Base-by-base conservation (phyloP, 2,329 filamentous ascomycete species). In the Aspergillus sp. region DNA sequence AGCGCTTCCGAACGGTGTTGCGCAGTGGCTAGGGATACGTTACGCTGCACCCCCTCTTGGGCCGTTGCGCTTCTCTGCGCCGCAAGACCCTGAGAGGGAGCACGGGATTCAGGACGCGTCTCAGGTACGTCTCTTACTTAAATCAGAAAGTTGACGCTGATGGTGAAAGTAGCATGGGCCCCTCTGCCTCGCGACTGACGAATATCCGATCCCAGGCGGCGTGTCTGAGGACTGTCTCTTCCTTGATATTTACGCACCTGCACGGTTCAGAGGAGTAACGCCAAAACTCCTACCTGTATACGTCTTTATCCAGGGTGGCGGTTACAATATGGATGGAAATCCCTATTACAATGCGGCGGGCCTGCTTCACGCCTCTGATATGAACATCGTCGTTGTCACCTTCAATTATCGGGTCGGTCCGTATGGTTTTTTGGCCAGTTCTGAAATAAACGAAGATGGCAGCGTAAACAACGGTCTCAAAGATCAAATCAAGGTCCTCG, bases 381-480 rank as follows among this genome's bases (percentile, higher is more conserved):
- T 82, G 57, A 79, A 83, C 47, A 86, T 91, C 24, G 75, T 93
- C 0, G 84, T 91, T 0, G 87, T 93, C 2, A 87, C 81, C 9
- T 82, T 90, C 73, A 92, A 91, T 73, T 92, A 93, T 69, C 86
- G 90, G 5, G 88, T 93, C 11, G 89, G 89, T 0, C 82, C 84
- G 0, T 91, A 86, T 63, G 89, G 90, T 0, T 93, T 92, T 68
- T 78, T 93, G 12, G 83, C 84, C 2, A 79, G 85, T 55, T 75
- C 82, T 15, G 82, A 88, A 64, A 73, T 87, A 1, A 63, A 74
- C 33, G 33, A 59, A 62, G 63, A 73, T 4, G 82, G 83, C 3
- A 83, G 81, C 57, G 68, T 86, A 37, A 92, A 92, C 70, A 86
- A 86, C 64, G 89, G 89, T 1, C 76, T 92, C 1, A 82, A 83